Percentiles rank a stretch among this genome's conserved stretches.
Conservation (phyloP, 257 asterid species). For the Solanum peruvianum region DNA sequence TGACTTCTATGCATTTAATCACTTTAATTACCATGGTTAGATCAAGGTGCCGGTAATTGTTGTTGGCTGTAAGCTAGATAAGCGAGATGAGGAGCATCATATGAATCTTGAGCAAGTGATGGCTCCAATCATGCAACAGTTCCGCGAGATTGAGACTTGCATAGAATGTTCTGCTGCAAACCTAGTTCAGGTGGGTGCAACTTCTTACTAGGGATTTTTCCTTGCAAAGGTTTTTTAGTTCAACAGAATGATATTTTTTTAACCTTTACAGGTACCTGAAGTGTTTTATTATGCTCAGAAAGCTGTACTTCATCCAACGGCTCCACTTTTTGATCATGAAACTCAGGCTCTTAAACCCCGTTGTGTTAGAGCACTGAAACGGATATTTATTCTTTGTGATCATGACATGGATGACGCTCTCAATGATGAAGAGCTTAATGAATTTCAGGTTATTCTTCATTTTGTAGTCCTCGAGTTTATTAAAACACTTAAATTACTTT, state of each 20-base stretch:
- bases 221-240: background rate
- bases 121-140: conserved; percentile 91
- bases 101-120: conserved; percentile 50
- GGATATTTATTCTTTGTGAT: conserved; percentile 84
- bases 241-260: conserved; percentile 3
- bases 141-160: conserved; percentile 92
- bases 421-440: conserved; percentile 83
- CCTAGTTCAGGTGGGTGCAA: conserved; percentile 58
- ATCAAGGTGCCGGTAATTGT: conserved; percentile 80
- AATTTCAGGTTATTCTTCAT: conserved; percentile 60
- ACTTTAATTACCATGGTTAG: conserved; percentile 22
- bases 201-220: conserved; percentile 5
- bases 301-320: conserved; percentile 97
- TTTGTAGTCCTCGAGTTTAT: background rate
- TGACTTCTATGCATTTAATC: background rate
- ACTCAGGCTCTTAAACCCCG: conserved; percentile 75
- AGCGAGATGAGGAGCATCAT: conserved; percentile 56
- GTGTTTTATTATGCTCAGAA: conserved; percentile 89
- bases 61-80: conserved; percentile 94
- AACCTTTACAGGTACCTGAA: conserved; percentile 57
- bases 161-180: conserved; percentile 88
- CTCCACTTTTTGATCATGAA: conserved; percentile 92
- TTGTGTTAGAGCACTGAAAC: conserved; percentile 75
- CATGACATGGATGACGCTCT: conserved; percentile 88
- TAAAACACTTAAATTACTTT: background rate